These are phyloP conservation scores for Eutrema salsugineum DNA, from an alignment of 441 rosid genomes.

Conservation along the genomic window DNA sequence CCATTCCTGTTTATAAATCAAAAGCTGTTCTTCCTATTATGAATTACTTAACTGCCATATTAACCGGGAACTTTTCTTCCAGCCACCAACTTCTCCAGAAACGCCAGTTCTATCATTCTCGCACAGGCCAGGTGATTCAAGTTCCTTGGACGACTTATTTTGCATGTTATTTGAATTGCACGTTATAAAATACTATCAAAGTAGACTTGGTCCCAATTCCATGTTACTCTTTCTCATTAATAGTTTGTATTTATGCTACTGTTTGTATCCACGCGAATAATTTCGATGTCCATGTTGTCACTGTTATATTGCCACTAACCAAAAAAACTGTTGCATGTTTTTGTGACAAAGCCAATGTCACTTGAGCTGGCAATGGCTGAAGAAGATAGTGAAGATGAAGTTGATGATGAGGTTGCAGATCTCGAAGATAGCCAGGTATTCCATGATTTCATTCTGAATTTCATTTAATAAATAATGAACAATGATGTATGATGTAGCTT, in stretches of 20 bases:
- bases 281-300: not conserved
- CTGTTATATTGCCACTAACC: slow-evolving; percentile 25
- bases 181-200: not conserved
- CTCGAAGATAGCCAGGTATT: slow-evolving; percentile 90
- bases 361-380: slow-evolving; percentile 80
- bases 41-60: not conserved
- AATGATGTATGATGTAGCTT: not conserved
- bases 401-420: slow-evolving; percentile 87
- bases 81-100: slow-evolving; percentile 74
- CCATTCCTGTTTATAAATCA: slow-evolving; percentile 5
- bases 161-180: not conserved
- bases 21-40: not conserved
- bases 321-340: slow-evolving; percentile 16
- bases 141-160: not conserved
- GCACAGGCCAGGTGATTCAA: slow-evolving; percentile 76
- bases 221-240: not conserved
- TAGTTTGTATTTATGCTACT: not conserved
- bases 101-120: slow-evolving; percentile 96
- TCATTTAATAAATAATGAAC: not conserved
- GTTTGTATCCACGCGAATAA: not conserved
- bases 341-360: slow-evolving; percentile 63
- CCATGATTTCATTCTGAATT: not conserved
- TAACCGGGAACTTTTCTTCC: slow-evolving; percentile 23
- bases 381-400: slow-evolving; percentile 92
- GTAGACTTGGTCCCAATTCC: not conserved